Evolutionary conservation across 1,139 yeast species (phyloP).

Genomic region (Meyerozyma elateridarum): DNA sequence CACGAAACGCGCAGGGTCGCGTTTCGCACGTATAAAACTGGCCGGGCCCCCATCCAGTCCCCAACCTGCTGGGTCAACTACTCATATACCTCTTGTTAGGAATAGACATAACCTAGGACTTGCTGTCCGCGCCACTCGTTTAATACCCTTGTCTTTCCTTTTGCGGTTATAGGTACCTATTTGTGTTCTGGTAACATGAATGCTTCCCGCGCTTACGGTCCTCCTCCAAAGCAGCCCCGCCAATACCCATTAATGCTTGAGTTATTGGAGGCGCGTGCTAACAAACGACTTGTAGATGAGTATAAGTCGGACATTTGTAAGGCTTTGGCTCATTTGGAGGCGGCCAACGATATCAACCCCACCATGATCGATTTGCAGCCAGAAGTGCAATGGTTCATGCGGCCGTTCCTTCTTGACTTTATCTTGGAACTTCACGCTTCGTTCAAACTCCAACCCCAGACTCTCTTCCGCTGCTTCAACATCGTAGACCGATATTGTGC

Average conservation of each 20-base stretch:
- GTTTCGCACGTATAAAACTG: no score
- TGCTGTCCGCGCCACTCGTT: no score
- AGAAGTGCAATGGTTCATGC: constrained; percentile 88
- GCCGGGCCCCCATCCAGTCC: no score
- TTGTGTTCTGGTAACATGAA: constrained; percentile 4
- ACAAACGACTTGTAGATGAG: constrained; percentile 37
- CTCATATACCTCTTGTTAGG: no score
- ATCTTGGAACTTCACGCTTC: constrained; percentile 77
- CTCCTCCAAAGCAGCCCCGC: constrained; percentile 37
- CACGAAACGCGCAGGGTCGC: no score
- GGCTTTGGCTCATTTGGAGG: constrained; percentile 28
- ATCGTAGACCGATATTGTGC: constrained; percentile 90
- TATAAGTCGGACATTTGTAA: constrained; percentile 31
- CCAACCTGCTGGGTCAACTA: no score
- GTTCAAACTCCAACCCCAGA: constrained; percentile 70
- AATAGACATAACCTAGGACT: no score
- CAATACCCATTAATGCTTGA: constrained; percentile 43
- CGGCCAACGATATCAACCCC: constrained; percentile 41
- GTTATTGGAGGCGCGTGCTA: constrained; percentile 42
- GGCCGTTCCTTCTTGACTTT: constrained; percentile 83
- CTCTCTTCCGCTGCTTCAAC: constrained; percentile 73
- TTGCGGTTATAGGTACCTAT: no score
- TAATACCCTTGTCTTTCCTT: no score
- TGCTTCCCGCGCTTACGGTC: constrained; percentile 28
- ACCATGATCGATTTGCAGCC: constrained; percentile 87